phyloP scores from a whole-genome alignment of 2,329 filamentous ascomycete species.

The Paraconiothyrium sp. region DNA sequence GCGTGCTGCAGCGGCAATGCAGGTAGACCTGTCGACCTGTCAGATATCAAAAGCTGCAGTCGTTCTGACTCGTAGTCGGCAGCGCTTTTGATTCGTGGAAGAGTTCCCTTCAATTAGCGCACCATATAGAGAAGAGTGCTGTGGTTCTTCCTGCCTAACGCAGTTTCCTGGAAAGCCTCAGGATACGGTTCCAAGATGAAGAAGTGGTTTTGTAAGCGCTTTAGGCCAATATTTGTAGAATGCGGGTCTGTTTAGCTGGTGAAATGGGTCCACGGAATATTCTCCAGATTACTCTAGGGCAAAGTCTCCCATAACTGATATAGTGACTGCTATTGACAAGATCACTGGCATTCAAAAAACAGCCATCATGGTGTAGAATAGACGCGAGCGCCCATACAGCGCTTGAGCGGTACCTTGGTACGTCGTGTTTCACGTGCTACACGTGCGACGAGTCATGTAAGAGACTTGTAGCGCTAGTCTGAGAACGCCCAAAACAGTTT shows the following conservation, averaged over 20 bases:
- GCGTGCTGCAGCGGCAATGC: slow-evolving; percentile 4
- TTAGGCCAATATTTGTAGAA: too few species aligned
- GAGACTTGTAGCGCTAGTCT: slow-evolving; percentile 5
- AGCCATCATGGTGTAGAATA: neutral
- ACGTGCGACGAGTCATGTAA: slow-evolving; percentile 14
- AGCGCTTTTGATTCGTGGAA: slow-evolving; percentile 1
- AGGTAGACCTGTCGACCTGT: neutral
- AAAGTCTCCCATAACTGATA: too few species aligned
- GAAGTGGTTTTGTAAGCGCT: too few species aligned
- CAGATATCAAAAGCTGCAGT: neutral
- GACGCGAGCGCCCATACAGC: neutral
- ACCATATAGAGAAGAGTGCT: neutral
- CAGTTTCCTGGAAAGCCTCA: too few species aligned
- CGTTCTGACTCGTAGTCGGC: slow-evolving; percentile 2
- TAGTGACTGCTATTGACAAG: too few species aligned
- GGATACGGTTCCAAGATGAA: too few species aligned
- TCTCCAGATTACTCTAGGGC: too few species aligned
- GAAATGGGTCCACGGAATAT: too few species aligned
- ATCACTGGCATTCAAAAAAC: too few species aligned
- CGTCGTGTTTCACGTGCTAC: slow-evolving; percentile 8
- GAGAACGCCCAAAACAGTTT: slow-evolving; percentile 3
- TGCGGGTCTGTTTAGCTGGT: too few species aligned
- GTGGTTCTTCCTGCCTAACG: too few species aligned
- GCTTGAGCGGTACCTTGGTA: neutral
- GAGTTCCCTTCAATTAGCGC: neutral